Evolutionary conservation across 192 early-diverging fungal genomes (phyloP).

Genomic region (Umbelopsis ramanniana): DNA sequence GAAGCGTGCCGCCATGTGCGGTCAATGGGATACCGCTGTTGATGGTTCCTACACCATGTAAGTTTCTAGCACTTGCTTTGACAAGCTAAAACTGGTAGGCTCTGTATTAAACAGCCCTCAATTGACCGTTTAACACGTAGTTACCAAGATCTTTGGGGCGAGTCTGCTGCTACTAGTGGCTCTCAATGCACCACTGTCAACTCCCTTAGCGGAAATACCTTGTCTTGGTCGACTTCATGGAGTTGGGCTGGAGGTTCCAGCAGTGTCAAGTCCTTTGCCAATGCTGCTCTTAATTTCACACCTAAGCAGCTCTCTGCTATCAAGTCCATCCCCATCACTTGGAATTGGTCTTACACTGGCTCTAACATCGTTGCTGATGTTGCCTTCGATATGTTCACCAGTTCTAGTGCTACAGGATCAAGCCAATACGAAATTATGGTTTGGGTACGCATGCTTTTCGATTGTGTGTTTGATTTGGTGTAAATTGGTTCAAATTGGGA

Average conservation of each 20-base stretch:
- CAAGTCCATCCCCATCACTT: neutral
- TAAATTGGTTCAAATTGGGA: neutral
- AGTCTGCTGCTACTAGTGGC: conserved; percentile 4
- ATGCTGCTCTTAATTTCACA: conserved; percentile 4
- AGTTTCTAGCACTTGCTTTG: neutral
- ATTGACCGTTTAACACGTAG: neutral
- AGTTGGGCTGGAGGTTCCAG: conserved; percentile 13
- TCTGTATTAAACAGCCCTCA: no score
- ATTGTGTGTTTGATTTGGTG: no score
- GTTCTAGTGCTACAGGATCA: neutral
- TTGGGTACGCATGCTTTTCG: neutral
- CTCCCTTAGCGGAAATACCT: neutral
- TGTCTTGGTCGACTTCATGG: conserved; percentile 10
- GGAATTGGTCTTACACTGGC: conserved; percentile 13
- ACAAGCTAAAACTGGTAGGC: no score
- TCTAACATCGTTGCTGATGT: conserved; percentile 14
- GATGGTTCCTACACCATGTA: conserved; percentile 3
- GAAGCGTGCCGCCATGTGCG: neutral
- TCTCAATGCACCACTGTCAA: conserved; percentile 8
- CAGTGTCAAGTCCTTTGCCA: conserved; percentile 19
- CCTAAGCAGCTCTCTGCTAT: conserved; percentile 8
- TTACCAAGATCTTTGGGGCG: conserved; percentile 1
- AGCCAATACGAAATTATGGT: conserved; percentile 18
- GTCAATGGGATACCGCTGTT: neutral
- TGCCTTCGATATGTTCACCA: conserved; percentile 19